A percentile compares a stretch with the other conserved stretches of the same genome.
These are phyloP conservation scores for Coemansia sp. DNA, from an alignment of 192 early-diverging fungal genomes.

Conservation along the genomic window DNA sequence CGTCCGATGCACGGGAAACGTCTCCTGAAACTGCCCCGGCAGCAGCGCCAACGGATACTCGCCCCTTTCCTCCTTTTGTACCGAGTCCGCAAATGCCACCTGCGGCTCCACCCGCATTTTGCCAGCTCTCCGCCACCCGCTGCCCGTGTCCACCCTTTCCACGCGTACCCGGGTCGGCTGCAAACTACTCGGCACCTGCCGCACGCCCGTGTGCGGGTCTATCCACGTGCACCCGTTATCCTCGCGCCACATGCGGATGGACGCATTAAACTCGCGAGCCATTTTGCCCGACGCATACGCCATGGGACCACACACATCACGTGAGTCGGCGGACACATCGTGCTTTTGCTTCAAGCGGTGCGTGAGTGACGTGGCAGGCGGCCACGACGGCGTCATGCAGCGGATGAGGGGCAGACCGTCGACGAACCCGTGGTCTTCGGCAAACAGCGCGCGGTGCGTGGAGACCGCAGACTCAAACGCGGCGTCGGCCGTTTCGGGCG, in stretches of 20 bases:
- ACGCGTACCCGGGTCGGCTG: constrained; percentile 36
- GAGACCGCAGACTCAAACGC: constrained; percentile 26
- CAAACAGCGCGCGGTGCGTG: constrained; percentile 30
- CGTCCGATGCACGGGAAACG: constrained; percentile 43
- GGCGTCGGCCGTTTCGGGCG: constrained; percentile 36
- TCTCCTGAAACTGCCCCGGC: constrained; percentile 46
- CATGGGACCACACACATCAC: constrained; percentile 13
- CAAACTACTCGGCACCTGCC: constrained; percentile 37
- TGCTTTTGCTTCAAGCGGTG: constrained; percentile 34
- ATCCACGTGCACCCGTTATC: constrained; percentile 53
- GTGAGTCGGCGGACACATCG: neutral
- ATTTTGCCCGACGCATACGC: constrained; percentile 36
- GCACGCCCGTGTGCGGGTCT: constrained; percentile 51
- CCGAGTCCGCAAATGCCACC: constrained; percentile 24
- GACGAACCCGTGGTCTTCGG: constrained; percentile 47
- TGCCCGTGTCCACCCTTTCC: constrained; percentile 14
- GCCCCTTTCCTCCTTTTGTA: constrained; percentile 1
- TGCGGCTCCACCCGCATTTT: constrained; percentile 15
- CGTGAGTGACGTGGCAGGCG: constrained; percentile 26
- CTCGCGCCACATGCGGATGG: constrained; percentile 48
- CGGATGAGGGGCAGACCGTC: constrained; percentile 39
- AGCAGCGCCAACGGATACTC: constrained; percentile 47
- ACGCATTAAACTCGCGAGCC: constrained; percentile 47
- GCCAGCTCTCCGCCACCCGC: constrained; percentile 6
- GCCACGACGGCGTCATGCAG: constrained; percentile 38